Percentiles rank a stretch among this genome's conserved stretches.
Conservation (phyloP, 192 early-diverging fungal genomes). For the Coemansia sp. region DNA sequence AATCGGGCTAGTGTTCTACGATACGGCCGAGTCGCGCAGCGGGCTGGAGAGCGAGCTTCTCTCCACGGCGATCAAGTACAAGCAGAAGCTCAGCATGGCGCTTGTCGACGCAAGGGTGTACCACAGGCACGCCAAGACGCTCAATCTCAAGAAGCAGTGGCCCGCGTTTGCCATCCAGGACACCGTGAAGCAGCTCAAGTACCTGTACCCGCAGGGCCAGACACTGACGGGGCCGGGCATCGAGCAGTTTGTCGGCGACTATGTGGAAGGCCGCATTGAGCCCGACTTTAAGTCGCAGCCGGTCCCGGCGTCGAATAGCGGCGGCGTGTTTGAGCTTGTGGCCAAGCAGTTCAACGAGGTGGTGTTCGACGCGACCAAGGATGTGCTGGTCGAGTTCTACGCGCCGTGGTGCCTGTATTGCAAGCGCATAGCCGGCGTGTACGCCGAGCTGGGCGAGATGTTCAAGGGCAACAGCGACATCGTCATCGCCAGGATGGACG, state of each 20-base stretch:
- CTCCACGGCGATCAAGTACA: slow-evolving; percentile 70
- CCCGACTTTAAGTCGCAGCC: slow-evolving; percentile 81
- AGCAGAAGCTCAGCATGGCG: slow-evolving; percentile 82
- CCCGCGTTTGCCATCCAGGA: slow-evolving; percentile 93
- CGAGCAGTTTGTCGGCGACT: slow-evolving; percentile 60
- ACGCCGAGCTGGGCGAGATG: slow-evolving; percentile 72
- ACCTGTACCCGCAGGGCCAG: slow-evolving; percentile 69
- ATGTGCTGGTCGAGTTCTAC: slow-evolving; percentile 94
- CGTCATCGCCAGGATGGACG: slow-evolving; percentile 90
- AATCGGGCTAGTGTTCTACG: slow-evolving; percentile 82
- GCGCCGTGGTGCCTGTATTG: slow-evolving; percentile 88
- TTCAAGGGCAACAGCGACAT: slow-evolving; percentile 48
- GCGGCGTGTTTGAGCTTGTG: slow-evolving; percentile 86
- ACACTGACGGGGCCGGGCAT: slow-evolving; percentile 60
- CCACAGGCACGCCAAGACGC: slow-evolving; percentile 73
- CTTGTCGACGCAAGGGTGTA: slow-evolving; percentile 84
- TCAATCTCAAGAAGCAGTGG: slow-evolving; percentile 83
- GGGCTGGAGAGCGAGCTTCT: slow-evolving; percentile 54
- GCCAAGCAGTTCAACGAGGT: slow-evolving; percentile 78
- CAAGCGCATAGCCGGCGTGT: slow-evolving; percentile 68
- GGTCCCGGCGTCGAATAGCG: slow-evolving; percentile 82
- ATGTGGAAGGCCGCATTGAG: slow-evolving; percentile 63
- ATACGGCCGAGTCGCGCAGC: slow-evolving; percentile 56
- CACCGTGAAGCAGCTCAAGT: slow-evolving; percentile 68
- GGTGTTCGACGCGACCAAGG: slow-evolving; percentile 79